Conservation (phyloP, 371 early-diverging fungal genomes). For the Chytridium lagenaria region DNA sequence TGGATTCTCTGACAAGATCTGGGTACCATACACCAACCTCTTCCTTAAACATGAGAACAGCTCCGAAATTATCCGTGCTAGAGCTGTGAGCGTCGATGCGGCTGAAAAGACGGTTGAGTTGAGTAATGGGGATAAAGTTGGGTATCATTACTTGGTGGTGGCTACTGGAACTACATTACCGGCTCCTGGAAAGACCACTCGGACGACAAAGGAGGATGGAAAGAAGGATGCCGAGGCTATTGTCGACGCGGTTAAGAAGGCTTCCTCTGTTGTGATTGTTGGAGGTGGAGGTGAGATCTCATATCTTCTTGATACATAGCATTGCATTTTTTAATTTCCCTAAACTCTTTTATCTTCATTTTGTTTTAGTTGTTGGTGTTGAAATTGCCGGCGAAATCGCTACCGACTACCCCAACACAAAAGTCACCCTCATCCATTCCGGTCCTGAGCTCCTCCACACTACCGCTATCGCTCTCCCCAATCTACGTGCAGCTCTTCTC, state of each 20-base stretch:
- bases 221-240: slow-evolving; percentile 18
- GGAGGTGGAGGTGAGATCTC: slow-evolving; percentile 57
- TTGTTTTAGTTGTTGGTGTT: slow-evolving; percentile 51
- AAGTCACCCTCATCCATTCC: slow-evolving; percentile 32
- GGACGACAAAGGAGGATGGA: slow-evolving; percentile 13
- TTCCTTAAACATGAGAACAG: slow-evolving; percentile 39
- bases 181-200: slow-evolving; percentile 16
- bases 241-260: slow-evolving; percentile 48
- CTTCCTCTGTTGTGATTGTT: slow-evolving; percentile 58
- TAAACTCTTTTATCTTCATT: background rate
- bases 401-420: slow-evolving; percentile 25
- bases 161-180: slow-evolving; percentile 65
- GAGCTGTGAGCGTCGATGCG: slow-evolving; percentile 34
- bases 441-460: slow-evolving; percentile 23
- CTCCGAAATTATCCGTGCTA: slow-evolving; percentile 44
- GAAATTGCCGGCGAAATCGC: slow-evolving; percentile 49
- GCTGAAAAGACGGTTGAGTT: background rate
- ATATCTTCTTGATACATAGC: background rate
- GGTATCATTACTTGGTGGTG: slow-evolving; percentile 73
- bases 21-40: slow-evolving; percentile 63
- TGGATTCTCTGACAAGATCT: slow-evolving; percentile 51
- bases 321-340: background rate
- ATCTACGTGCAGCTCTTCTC: background rate
- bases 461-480: background rate
- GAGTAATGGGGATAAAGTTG: slow-evolving; percentile 50